Conservation (phyloP, 1,284 basidiomycete genomes). For the Singerocomus rubriflavus region DNA sequence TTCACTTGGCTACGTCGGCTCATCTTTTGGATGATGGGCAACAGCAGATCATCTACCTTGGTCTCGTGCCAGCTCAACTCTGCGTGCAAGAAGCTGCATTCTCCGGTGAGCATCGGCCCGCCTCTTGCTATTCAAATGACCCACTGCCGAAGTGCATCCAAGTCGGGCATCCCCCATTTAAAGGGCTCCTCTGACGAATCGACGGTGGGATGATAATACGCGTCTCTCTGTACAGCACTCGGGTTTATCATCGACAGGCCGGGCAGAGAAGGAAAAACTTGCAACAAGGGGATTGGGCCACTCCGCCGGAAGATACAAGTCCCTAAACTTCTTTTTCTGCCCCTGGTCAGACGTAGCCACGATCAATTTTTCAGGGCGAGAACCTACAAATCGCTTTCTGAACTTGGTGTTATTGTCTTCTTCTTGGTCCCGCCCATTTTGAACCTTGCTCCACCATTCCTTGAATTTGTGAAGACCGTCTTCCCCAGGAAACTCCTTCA, state of each 20-base stretch:
- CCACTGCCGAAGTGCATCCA: slow-evolving; percentile 84
- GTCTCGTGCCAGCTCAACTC: slow-evolving; percentile 84
- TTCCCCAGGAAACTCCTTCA: slow-evolving; percentile 86
- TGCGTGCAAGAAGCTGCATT: slow-evolving; percentile 70
- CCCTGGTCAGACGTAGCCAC: slow-evolving; percentile 15
- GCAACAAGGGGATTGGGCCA: slow-evolving; percentile 94
- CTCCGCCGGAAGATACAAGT: slow-evolving; percentile 72
- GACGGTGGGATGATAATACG: slow-evolving; percentile 89
- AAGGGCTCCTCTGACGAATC: slow-evolving; percentile 93
- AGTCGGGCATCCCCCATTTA: slow-evolving; percentile 95
- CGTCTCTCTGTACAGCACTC: slow-evolving; percentile 63
- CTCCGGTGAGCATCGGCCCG: slow-evolving; percentile 2
- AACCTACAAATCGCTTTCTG: slow-evolving; percentile 79
- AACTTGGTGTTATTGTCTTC: slow-evolving; percentile 75
- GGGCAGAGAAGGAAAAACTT: slow-evolving; percentile 35
- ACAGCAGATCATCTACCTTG: slow-evolving; percentile 90
- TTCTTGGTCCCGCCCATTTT: slow-evolving; percentile 79
- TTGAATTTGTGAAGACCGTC: slow-evolving; percentile 85
- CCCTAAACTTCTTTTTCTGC: slow-evolving; percentile 88
- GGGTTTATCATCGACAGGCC: slow-evolving; percentile 1
- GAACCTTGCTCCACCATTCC: slow-evolving; percentile 96
- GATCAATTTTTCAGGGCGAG: slow-evolving; percentile 1
- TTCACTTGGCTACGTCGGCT: slow-evolving; percentile 71
- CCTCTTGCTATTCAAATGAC: slow-evolving; percentile 29
- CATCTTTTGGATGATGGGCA: slow-evolving; percentile 93